A percentile compares a stretch with the other conserved stretches of the same genome.
Evolutionary conservation across 768 basidiomycete species (phyloP).

Genomic region (Trametes cubensis): DNA sequence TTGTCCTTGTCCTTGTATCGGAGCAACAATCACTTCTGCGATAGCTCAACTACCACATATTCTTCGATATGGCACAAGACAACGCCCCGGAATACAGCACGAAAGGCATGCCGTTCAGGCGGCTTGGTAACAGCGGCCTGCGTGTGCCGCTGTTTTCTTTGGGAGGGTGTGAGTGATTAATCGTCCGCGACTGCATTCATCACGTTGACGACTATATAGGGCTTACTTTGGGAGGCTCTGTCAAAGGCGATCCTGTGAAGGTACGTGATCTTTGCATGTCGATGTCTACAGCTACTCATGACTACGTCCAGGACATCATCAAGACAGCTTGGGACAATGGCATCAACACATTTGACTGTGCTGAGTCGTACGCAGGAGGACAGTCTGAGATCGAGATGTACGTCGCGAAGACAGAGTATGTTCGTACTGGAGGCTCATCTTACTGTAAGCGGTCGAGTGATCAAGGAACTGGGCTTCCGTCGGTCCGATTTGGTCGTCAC

Average conservation of each 20-base stretch:
- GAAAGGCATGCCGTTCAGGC: constrained; percentile 59
- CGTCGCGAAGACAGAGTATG: constrained; percentile 12
- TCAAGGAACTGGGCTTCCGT: constrained; percentile 70
- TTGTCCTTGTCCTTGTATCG: too few relatives aligned
- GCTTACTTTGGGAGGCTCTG: constrained; percentile 68
- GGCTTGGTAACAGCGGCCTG: constrained; percentile 61
- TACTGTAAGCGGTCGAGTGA: constrained; percentile 56
- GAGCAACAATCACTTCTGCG: too few relatives aligned
- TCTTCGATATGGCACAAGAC: background rate
- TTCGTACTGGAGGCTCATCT: background rate
- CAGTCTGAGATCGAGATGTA: constrained; percentile 76
- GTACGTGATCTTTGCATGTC: constrained; percentile 31
- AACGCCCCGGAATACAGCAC: constrained; percentile 40
- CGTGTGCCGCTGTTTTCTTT: constrained; percentile 69
- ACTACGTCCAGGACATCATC: constrained; percentile 62
- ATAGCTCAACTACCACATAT: background rate
- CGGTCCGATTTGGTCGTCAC: constrained; percentile 74
- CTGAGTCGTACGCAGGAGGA: constrained; percentile 66
- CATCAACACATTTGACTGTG: constrained; percentile 74
- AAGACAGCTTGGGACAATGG: constrained; percentile 75
- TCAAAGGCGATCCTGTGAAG: constrained; percentile 73
- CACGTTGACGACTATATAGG: constrained; percentile 23
- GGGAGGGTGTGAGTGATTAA: constrained; percentile 54
- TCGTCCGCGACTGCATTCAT: background rate
- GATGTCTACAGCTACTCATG: background rate